Conservation (phyloP, 306 rosid species). For the Benincasa hispida region DNA sequence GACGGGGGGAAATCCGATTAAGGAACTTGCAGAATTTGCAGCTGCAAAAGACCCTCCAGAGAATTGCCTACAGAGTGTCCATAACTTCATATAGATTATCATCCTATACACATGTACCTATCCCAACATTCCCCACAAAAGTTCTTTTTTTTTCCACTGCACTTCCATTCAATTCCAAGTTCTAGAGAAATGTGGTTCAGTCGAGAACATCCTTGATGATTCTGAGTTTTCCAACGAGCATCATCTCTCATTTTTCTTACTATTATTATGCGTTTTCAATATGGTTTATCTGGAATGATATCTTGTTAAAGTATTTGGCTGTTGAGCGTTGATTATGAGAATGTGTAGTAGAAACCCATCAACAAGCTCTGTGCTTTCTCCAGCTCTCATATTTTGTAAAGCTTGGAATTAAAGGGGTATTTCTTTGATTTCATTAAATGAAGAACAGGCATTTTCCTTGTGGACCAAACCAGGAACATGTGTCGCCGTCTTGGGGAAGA, state of each 20-base stretch:
- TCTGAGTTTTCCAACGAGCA: not conserved
- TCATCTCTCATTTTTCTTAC: not conserved
- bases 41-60: not conserved
- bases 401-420: not conserved
- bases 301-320: not conserved
- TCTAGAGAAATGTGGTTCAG: not conserved
- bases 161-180: not conserved
- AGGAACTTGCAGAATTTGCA: not conserved
- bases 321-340: not conserved
- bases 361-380: not conserved
- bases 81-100: conserved; percentile 3
- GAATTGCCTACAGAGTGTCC: not conserved
- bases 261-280: not conserved
- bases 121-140: not conserved
- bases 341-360: not conserved
- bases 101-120: conserved; percentile 1
- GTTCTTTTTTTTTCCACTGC: not conserved
- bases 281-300: not conserved
- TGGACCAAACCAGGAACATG: not conserved
- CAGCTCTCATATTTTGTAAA: not conserved
- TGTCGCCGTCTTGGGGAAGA: not conserved
- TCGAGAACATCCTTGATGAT: not conserved
- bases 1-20: not conserved
- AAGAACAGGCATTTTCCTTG: not conserved
- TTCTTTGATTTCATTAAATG: not conserved